phyloP scores from a whole-genome alignment of 2,329 filamentous ascomycete species.

The Aspergillus sp. region DNA sequence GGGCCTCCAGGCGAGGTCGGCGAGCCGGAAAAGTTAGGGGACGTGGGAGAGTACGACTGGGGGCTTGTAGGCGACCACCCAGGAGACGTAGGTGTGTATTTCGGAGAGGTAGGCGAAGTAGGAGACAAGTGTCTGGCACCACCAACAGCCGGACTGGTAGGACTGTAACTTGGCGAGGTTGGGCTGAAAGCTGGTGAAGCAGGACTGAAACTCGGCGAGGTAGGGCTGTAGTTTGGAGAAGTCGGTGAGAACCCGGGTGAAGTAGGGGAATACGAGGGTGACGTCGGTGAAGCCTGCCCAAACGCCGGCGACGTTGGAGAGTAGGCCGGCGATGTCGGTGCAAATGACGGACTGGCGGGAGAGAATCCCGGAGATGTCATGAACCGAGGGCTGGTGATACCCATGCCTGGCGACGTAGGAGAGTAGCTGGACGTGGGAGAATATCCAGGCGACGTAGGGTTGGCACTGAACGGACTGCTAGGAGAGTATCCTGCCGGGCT shows the following conservation, averaged over 20 bases:
- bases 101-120: constrained; percentile 51
- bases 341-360: constrained; percentile 54
- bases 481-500: constrained; percentile 65
- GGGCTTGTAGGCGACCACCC: constrained; percentile 50
- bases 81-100: constrained; percentile 58
- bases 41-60: constrained; percentile 51
- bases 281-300: constrained; percentile 66
- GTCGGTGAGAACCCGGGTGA: constrained; percentile 59
- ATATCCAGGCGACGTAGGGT: constrained; percentile 68
- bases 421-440: constrained; percentile 66
- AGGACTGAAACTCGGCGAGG: constrained; percentile 57
- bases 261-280: constrained; percentile 53
- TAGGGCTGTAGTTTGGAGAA: constrained; percentile 61
- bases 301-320: constrained; percentile 73
- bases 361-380: constrained; percentile 55
- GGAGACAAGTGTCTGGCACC: constrained; percentile 44
- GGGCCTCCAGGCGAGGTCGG: constrained; percentile 43
- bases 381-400: constrained; percentile 57
- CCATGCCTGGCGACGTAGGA: constrained; percentile 70
- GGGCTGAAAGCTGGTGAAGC: constrained; percentile 54
- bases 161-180: constrained; percentile 60
- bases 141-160: constrained; percentile 51
- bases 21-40: constrained; percentile 48
- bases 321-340: constrained; percentile 62
- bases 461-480: constrained; percentile 74